phyloP scores from a whole-genome alignment of 2,329 filamentous ascomycete genomes.

The Fusarium abutilonis region DNA sequence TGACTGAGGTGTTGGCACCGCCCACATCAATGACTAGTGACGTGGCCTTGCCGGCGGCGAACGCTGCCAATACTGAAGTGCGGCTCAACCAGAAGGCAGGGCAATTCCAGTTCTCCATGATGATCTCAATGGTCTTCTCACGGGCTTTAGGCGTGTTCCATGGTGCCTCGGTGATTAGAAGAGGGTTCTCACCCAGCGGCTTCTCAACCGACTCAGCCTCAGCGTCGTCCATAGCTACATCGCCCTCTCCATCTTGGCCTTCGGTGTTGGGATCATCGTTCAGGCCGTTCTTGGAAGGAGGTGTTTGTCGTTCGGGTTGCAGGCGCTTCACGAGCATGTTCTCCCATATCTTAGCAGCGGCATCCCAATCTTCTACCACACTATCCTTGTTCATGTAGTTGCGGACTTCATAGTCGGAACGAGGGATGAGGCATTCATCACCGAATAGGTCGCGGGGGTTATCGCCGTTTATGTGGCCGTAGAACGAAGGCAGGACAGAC shows the following conservation, averaged over 20 bases:
- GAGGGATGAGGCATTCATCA: constrained; percentile 87
- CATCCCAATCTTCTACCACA: constrained; percentile 96
- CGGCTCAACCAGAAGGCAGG: constrained; percentile 94
- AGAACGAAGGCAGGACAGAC: constrained; percentile 89
- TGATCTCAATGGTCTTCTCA: constrained; percentile 94
- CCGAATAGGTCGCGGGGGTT: constrained; percentile 75
- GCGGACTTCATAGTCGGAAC: constrained; percentile 80
- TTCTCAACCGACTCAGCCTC: constrained; percentile 69
- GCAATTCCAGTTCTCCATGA: constrained; percentile 96
- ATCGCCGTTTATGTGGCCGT: constrained; percentile 68
- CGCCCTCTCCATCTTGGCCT: constrained; percentile 69
- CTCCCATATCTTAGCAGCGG: constrained; percentile 89
- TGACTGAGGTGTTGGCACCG: constrained; percentile 86
- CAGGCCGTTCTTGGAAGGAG: constrained; percentile 78
- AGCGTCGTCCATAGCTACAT: constrained; percentile 66
- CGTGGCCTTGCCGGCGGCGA: constrained; percentile 91
- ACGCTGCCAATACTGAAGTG: constrained; percentile 88
- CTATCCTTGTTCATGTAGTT: constrained; percentile 93
- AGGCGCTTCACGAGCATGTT: constrained; percentile 89
- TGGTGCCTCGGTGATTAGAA: constrained; percentile 92
- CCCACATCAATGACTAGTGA: constrained; percentile 93
- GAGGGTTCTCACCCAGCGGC: constrained; percentile 85
- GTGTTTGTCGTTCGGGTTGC: constrained; percentile 77
- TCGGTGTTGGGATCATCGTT: constrained; percentile 72
- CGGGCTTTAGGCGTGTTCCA: constrained; percentile 90